Evolutionary conservation across 2,329 filamentous ascomycete genomes (phyloP), one percentile per base, ranked within the genome.

Genomic region (Coniochaeta sp.): DNA sequence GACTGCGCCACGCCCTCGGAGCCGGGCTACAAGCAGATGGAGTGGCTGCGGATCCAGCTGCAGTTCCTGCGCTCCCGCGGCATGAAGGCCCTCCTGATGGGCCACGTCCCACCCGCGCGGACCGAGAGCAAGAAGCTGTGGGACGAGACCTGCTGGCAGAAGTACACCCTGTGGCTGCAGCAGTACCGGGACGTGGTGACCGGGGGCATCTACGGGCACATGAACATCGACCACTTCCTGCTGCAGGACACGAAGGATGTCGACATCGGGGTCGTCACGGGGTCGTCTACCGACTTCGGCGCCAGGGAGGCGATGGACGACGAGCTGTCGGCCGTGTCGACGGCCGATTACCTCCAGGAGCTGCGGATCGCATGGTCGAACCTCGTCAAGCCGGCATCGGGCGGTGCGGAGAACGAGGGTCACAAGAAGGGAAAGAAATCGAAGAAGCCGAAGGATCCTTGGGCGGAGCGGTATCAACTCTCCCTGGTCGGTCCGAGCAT

Each of bases 141-240:
- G 95, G 92, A 97, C 66, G 93, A 98, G 78, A 92, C 90, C 0
- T 99, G 95, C 76, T 99, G 93, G 93, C 93, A 97, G 72, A 97
- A 96, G 72, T 99, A 96, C 74, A 89, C 91, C 0, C 77, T 98
- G 4, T 98, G 93, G 91, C 77, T 93, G 68, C 84, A 86, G 66
- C 91, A 96, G 72, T 99, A 92, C 73, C 89, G 95, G 36, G 95
- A 99, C 72, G 88, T 99, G 40, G 81, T 99, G 22, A 81, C 93
- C 22, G 86, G 84, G 14, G 86, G 86, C 28, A 70, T 96, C 6
- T 99, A 89, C 69, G 95, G 93, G 1, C 95, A 99, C 72, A 98
- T 99, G 95, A 99, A 99, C 70, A 90, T 97, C 65, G 95, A 99
- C 68, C 95, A 99, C 73, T 99, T 99, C 74, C 83, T 98, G 69